Conservation (phyloP, 768 basidiomycete species). For the Kwoniella bestiolae region DNA sequence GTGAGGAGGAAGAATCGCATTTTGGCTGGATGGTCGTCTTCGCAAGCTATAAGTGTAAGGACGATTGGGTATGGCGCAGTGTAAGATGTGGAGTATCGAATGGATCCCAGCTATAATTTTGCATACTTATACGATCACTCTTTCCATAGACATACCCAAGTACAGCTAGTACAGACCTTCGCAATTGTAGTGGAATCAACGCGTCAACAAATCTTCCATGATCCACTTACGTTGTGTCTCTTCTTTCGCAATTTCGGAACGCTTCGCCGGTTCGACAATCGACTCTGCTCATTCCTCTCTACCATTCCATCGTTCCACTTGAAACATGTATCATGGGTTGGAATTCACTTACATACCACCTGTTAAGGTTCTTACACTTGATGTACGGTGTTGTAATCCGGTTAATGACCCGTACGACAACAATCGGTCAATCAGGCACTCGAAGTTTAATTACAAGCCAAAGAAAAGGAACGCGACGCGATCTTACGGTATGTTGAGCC, state of each 20-base stretch:
- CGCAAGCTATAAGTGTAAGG: not conserved
- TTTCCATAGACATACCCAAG: too few relatives aligned
- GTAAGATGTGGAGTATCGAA: not conserved
- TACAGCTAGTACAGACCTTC: too few relatives aligned
- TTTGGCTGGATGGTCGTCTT: not conserved
- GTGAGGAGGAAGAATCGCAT: constrained; percentile 19
- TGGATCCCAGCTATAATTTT: not conserved
- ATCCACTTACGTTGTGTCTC: not conserved
- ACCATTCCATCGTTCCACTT: not conserved
- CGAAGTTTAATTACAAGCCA: too few relatives aligned
- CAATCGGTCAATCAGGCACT: not conserved
- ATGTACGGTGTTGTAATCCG: too few relatives aligned
- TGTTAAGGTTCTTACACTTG: constrained; percentile 4
- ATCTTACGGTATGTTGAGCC: not conserved
- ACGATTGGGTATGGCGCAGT: not conserved
- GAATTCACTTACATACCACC: not conserved
- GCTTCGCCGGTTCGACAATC: not conserved
- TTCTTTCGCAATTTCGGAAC: too few relatives aligned
- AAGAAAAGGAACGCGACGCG: not conserved
- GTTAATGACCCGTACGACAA: too few relatives aligned
- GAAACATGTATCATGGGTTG: not conserved
- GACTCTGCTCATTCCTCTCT: too few relatives aligned
- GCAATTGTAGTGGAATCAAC: too few relatives aligned
- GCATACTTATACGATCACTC: too few relatives aligned
- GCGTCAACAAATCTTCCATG: not conserved